Base-by-base conservation (phyloP, 2,329 filamentous ascomycete genomes). In the Apiospora koreana region DNA sequence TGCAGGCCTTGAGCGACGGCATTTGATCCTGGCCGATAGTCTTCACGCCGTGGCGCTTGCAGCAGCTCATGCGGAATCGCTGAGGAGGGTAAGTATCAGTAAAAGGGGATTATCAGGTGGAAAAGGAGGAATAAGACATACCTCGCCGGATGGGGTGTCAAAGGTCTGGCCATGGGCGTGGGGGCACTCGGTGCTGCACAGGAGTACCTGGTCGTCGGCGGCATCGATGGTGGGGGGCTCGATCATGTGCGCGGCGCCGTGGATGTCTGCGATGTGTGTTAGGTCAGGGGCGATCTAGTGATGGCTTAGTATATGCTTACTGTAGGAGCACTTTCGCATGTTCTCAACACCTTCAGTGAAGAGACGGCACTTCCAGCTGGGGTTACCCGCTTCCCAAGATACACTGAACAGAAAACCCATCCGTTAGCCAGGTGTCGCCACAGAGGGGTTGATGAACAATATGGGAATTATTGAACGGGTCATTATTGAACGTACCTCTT, bases 101-200 rank as follows among this genome's bases (percentile, higher is more conserved):
- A 23, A 23, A 31, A 16, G 6, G 28, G n/a, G 35, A 35, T 3
- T 35, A 31, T n/a, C n/a, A n/a, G n/a, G n/a, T n/a, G 25, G 45
- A 28, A 65, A 67, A 23, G 67, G 42, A 48, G 38, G 5, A 9
- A 10, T 28, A 72, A 8, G 35, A 35, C 80, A 69, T 79, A 84
- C 84, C 80, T 88, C 86, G 76, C 86, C 88, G 0, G 62, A 42
- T 35, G 62, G 62, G 10, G 35, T 21, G 62, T 65, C 25, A 10
- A 38, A 65, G 16, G 41, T 65, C 35, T 38, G 62, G 21, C 62
- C 62, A 35, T 65, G 62, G 1, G 35, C 62, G 21, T 65, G 35
- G 18, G 62, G 62, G 31, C 62, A 65, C 25, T n/a, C 31, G 35
- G 62, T 65, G 31, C 35, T 41, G 62, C 62, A 65, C 21, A 65